Evolutionary conservation across 495 filamentous ascomycete genomes (phyloP), one percentile per base, ranked within the genome.

Genomic region (Aspergillus cristatus): DNA sequence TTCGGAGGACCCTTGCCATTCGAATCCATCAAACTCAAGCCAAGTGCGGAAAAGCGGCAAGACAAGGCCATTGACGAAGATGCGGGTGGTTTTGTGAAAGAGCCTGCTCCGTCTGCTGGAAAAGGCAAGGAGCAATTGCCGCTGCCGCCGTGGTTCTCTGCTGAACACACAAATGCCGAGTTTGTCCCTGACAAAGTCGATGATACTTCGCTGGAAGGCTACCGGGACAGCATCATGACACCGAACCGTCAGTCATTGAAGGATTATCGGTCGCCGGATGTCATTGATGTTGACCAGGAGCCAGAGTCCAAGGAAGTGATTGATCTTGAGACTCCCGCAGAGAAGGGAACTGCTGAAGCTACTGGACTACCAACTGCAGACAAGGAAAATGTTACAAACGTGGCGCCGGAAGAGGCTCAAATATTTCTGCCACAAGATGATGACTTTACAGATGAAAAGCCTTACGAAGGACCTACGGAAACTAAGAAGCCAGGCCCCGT

Each of bases 1-100:
- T 60, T 93, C 52, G 73, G 74, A 49, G 90, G 90, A 0, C 86
- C 89, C 1, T 62, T 97, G 12, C 90, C 90, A 1, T 97, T 97
- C 48, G 86, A 95, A 54, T 84, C 81, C 32, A 66, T 98, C 1
- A 74, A 85, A 50, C 74, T 90, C 45, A 72, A 54, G 71, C 67
- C 14, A 65, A 35, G 61, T 60, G 14, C 69, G 60, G 47, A 79
- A 72, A 50, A 68, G 61, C 48, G 16, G 31, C 20, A 14, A 18
- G 34, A 1, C 16, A 35, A 32, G 44, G 41, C 60, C 29, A 40
- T 51, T 12, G 78, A 79, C 10, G 72, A 75, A 4, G 47, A 70
- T 35, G 74, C 74, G 14, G 86, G 85, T 7, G 86, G 87, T 0
- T 93, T 90, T 55, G 63, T 78, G 26, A 74, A 70, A 45, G 67